These are phyloP conservation scores for Ulota crispa DNA, from an alignment of 225 moss, liverwort and hornwort species.

Conservation along the genomic window DNA sequence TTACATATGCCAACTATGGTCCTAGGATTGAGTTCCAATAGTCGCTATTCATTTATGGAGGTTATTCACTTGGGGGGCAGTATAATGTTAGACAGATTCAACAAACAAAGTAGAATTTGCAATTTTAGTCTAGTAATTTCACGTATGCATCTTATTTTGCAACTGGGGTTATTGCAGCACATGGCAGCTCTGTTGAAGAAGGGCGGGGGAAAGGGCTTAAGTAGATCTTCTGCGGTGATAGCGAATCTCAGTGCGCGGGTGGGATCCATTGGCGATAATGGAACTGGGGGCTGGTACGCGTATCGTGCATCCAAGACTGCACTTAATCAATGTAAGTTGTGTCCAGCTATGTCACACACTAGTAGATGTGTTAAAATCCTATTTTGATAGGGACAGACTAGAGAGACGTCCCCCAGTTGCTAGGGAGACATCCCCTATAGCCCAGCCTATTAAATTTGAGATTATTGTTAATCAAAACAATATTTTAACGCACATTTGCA, in stretches of 20 bases:
- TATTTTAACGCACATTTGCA: too few species aligned
- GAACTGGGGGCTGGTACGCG: constrained; percentile 91
- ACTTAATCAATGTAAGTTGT: constrained; percentile 80
- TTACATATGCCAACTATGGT: too few species aligned
- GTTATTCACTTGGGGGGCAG: too few species aligned
- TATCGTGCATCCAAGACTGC: constrained; percentile 98
- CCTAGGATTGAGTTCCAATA: too few species aligned
- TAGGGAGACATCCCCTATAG: too few species aligned
- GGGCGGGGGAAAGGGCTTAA: constrained; percentile 64
- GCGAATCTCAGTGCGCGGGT: constrained; percentile 97
- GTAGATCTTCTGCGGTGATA: constrained; percentile 64
- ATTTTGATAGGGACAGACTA: too few species aligned
- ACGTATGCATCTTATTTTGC: not conserved
- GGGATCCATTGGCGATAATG: constrained; percentile 90
- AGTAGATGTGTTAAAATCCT: not conserved
- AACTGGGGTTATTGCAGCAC: constrained; percentile 49
- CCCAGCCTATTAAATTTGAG: too few species aligned
- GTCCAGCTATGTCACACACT: not conserved
- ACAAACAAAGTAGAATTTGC: not conserved
- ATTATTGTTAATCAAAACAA: too few species aligned
- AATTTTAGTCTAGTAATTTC: not conserved
- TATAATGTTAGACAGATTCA: too few species aligned
- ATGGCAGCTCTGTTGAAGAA: constrained; percentile 76
- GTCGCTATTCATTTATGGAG: too few species aligned
- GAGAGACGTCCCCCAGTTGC: too few species aligned